Conservation (phyloP, 2,329 filamentous ascomycete species). For the Akanthomyces uredinophilus region DNA sequence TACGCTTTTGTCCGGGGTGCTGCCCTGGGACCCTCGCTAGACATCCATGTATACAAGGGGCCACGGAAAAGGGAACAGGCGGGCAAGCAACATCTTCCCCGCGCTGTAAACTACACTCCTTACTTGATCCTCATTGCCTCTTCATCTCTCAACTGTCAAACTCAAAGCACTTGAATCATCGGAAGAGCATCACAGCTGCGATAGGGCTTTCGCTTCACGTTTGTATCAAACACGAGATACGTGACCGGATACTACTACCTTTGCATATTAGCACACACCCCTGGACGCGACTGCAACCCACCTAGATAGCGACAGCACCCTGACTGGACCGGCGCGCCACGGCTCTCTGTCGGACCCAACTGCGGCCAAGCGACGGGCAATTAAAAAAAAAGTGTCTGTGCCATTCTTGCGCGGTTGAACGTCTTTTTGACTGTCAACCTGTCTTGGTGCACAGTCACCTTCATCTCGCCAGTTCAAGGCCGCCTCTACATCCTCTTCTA, state of each 20-base stretch:
- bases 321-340: not conserved
- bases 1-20: too few species aligned
- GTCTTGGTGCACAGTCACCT: not conserved
- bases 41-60: too few species aligned
- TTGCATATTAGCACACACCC: not conserved
- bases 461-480: not conserved
- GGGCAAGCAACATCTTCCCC: too few species aligned
- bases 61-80: too few species aligned
- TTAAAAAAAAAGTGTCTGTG: not conserved
- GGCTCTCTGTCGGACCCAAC: not conserved
- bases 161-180: too few species aligned
- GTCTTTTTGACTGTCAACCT: not conserved
- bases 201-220: too few species aligned
- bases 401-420: not conserved
- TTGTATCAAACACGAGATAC: too few species aligned
- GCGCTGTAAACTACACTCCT: too few species aligned
- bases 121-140: too few species aligned
- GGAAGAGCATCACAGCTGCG: too few species aligned
- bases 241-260: not conserved
- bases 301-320: not conserved
- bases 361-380: not conserved
- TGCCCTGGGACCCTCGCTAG: too few species aligned
- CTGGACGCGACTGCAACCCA: not conserved
- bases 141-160: too few species aligned
- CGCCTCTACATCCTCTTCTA: not conserved